phyloP scores from a whole-genome alignment of 495 filamentous ascomycete species.

The Xylaria acuta region DNA sequence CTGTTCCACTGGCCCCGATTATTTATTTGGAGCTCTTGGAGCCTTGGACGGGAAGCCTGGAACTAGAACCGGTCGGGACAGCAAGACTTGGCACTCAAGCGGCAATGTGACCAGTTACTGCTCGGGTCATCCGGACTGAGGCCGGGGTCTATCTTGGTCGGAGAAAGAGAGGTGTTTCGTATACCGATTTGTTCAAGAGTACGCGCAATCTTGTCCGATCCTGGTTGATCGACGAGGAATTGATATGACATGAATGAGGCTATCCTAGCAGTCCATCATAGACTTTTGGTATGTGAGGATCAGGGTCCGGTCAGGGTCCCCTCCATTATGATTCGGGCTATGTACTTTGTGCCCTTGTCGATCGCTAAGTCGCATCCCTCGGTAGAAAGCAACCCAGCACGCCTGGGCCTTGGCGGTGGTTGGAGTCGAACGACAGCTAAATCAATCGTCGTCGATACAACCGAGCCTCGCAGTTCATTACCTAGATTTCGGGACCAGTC shows the following conservation, averaged over 20 bases:
- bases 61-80: conserved; percentile 6
- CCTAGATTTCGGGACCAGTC: conserved; percentile 7
- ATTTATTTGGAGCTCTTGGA: not conserved
- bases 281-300: not conserved
- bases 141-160: not conserved
- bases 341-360: not conserved
- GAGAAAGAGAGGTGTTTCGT: not conserved
- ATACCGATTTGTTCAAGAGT: not conserved
- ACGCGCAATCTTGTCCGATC: not conserved
- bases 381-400: not conserved
- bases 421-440: conserved; percentile 13
- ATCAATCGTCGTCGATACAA: conserved; percentile 2
- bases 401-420: not conserved
- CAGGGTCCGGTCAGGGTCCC: conserved; percentile 21
- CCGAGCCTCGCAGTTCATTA: conserved; percentile 16
- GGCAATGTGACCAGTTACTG: conserved; percentile 5
- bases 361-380: conserved; percentile 2
- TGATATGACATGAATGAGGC: not conserved
- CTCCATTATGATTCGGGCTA: conserved; percentile 1
- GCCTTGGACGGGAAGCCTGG: not conserved
- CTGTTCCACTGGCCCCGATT: conserved; percentile 16
- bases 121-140: conserved; percentile 16
- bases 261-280: not conserved
- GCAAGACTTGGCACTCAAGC: not conserved
- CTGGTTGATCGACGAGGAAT: not conserved